These are phyloP conservation scores for Suhomyces choctaworum DNA, from an alignment of 1,139 yeast species.

Conservation along the genomic window DNA sequence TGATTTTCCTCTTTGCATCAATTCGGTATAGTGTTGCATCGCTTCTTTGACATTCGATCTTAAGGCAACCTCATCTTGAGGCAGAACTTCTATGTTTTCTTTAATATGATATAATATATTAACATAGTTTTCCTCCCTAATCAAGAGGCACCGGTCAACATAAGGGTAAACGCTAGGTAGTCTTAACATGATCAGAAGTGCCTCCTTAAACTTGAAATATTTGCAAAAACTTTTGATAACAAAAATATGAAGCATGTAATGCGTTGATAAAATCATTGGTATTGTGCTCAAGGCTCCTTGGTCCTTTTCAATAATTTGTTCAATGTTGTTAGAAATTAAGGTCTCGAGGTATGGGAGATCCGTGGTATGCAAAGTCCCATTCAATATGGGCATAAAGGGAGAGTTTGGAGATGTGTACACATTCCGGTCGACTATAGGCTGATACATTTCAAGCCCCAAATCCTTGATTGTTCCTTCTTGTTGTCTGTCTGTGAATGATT, in stretches of 20 bases:
- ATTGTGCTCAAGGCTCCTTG: constrained; percentile 16
- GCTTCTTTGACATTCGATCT: constrained; percentile 1
- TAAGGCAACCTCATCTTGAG: background rate
- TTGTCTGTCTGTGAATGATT: constrained; percentile 20
- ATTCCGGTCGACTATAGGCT: constrained; percentile 32
- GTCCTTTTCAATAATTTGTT: constrained; percentile 14
- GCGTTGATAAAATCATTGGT: constrained; percentile 24
- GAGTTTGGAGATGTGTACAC: constrained; percentile 26
- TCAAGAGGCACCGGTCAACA: constrained; percentile 12
- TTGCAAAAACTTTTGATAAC: constrained; percentile 32
- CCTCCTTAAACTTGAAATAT: constrained; percentile 26
- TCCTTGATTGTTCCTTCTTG: constrained; percentile 22
- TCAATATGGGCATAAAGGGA: constrained; percentile 26
- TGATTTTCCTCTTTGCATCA: background rate
- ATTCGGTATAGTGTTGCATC: constrained; percentile 5
- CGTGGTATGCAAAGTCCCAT: constrained; percentile 26
- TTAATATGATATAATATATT: constrained; percentile 16
- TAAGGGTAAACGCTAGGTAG: constrained; percentile 20
- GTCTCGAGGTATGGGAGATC: constrained; percentile 36
- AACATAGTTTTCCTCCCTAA: constrained; percentile 23
- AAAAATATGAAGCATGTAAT: constrained; percentile 28
- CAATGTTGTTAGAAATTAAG: constrained; percentile 23
- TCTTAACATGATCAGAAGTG: constrained; percentile 26
- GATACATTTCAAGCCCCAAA: constrained; percentile 19
- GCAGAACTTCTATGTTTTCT: background rate